Evolutionary conservation across 192 early-diverging fungal genomes (phyloP).

Genomic region (Coemansia biformis): DNA sequence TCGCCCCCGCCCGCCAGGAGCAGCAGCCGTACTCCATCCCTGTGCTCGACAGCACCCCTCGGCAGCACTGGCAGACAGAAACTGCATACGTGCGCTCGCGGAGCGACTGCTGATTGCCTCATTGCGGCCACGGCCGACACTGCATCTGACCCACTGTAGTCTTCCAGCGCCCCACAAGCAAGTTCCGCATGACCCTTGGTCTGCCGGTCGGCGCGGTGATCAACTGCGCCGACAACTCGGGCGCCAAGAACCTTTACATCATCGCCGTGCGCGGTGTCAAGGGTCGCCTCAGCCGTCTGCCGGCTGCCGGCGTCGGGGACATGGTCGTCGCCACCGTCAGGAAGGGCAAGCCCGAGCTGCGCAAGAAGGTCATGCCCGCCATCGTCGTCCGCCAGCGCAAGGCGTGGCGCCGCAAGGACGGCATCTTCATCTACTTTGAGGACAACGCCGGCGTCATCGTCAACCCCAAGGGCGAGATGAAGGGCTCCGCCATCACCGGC

Average conservation of each 20-base stretch:
- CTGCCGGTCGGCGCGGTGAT: constrained; percentile 93
- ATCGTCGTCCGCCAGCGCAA: constrained; percentile 99
- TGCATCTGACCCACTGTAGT: constrained; percentile 1
- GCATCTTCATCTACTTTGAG: constrained; percentile 99
- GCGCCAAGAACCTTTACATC: constrained; percentile 99
- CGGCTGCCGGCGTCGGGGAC: constrained; percentile 97
- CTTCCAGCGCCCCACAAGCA: constrained; percentile 66
- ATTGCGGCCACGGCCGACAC: too few species aligned
- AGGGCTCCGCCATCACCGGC: constrained; percentile 99
- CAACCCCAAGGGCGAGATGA: constrained; percentile 99
- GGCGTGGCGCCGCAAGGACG: constrained; percentile 98
- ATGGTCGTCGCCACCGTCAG: constrained; percentile 99
- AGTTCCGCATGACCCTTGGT: constrained; percentile 99
- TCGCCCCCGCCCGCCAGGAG: too few species aligned
- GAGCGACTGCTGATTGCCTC: background rate
- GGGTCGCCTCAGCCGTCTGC: constrained; percentile 94
- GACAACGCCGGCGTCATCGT: constrained; percentile 99
- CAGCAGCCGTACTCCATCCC: too few species aligned
- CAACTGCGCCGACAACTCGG: constrained; percentile 99
- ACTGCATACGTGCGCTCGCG: too few species aligned
- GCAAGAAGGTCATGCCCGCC: constrained; percentile 99
- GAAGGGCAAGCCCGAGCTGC: constrained; percentile 99
- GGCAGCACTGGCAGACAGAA: too few species aligned
- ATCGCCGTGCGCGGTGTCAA: constrained; percentile 95
- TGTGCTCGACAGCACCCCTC: too few species aligned